A percentile compares a stretch with the other conserved stretches of the same genome.
phyloP scores from a whole-genome alignment of 1,284 basidiomycete species.

The Sporisorium graminicola region DNA sequence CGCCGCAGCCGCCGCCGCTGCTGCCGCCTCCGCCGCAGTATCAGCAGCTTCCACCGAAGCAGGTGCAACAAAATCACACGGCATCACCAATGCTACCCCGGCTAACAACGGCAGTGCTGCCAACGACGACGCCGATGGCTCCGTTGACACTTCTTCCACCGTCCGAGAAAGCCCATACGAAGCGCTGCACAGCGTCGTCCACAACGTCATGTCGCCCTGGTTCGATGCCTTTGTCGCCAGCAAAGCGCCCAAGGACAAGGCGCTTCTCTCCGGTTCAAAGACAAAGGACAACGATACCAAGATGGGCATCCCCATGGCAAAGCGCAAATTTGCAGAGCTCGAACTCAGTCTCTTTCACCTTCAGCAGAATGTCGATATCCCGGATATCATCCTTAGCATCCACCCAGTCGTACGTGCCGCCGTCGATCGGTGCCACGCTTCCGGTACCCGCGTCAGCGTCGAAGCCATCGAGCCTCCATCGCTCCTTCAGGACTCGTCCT shows the following conservation, averaged over 20 bases:
- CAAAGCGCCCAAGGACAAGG: constrained; percentile 61
- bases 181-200: constrained; percentile 94
- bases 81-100: background rate
- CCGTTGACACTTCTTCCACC: constrained; percentile 31
- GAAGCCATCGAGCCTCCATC: constrained; percentile 79
- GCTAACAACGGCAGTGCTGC: constrained; percentile 12
- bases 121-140: constrained; percentile 32
- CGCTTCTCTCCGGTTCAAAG: constrained; percentile 43
- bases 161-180: constrained; percentile 80
- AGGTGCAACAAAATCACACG: constrained; percentile 9
- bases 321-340: constrained; percentile 98
- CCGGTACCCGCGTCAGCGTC: constrained; percentile 78
- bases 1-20: constrained; percentile 62
- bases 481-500: constrained; percentile 85
- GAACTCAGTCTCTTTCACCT: constrained; percentile 95
- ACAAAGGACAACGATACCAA: constrained; percentile 73
- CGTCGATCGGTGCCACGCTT: constrained; percentile 74
- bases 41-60: constrained; percentile 11
- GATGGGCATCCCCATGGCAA: constrained; percentile 97
- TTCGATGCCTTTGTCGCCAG: constrained; percentile 91
- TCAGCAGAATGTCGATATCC: constrained; percentile 99
- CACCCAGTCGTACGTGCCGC: constrained; percentile 90
- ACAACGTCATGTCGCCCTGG: constrained; percentile 95
- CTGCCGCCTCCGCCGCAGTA: constrained; percentile 7
- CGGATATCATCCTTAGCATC: constrained; percentile 91